Percentiles rank a stretch among this genome's conserved stretches.
phyloP scores from a whole-genome alignment of 2,329 filamentous ascomycete species.

The Zymoseptoria brevis region DNA sequence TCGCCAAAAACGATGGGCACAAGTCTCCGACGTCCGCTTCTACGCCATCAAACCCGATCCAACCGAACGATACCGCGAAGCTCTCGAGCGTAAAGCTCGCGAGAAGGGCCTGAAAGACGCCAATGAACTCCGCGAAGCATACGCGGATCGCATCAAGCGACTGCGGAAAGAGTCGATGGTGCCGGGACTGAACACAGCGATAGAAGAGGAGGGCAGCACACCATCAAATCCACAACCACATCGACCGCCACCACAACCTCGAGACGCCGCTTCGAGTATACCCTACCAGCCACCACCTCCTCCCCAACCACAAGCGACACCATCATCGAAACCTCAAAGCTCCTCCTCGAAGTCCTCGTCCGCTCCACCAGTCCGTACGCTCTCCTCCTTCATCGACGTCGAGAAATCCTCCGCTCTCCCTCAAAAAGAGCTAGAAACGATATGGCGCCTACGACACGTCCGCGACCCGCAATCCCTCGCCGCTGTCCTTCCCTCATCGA shows the following conservation, averaged over 20 bases:
- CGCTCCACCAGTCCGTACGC: slow-evolving; percentile 51
- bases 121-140: slow-evolving; percentile 69
- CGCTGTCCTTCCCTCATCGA: slow-evolving; percentile 65
- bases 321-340: slow-evolving; percentile 6
- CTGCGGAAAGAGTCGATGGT: slow-evolving; percentile 60
- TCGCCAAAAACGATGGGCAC: slow-evolving; percentile 74
- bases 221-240: not conserved
- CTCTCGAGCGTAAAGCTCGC: slow-evolving; percentile 74
- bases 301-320: not conserved
- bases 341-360: slow-evolving; percentile 30
- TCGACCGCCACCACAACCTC: not conserved
- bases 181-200: slow-evolving; percentile 35
- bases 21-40: slow-evolving; percentile 86
- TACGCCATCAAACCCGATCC: slow-evolving; percentile 68
- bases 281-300: slow-evolving; percentile 26
- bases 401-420: slow-evolving; percentile 67
- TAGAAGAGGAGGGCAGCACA: not conserved
- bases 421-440: slow-evolving; percentile 69
- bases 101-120: slow-evolving; percentile 62
- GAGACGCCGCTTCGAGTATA: slow-evolving; percentile 33
- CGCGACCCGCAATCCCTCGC: slow-evolving; percentile 67
- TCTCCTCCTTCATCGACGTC: slow-evolving; percentile 67
- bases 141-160: slow-evolving; percentile 72
- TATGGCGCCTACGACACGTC: slow-evolving; percentile 87
- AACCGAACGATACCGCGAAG: slow-evolving; percentile 65